Evolutionary conservation across 139 green algal genomes (phyloP).

Genomic region (Desmodesmus armatus): DNA sequence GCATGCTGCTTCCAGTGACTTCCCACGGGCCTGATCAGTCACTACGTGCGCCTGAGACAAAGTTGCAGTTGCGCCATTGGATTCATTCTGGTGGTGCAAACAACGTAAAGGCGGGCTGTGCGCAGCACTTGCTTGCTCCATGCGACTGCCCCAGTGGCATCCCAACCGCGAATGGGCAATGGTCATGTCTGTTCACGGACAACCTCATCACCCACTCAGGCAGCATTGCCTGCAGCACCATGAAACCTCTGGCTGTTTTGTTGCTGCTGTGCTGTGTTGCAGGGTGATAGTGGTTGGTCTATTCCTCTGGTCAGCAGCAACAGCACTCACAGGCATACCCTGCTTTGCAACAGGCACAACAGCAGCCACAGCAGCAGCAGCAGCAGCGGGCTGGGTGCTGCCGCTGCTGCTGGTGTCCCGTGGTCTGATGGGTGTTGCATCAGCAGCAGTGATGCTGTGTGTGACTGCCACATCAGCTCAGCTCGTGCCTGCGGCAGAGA

Average conservation of each 20-base stretch:
- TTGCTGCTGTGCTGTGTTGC: slow-evolving; percentile 4
- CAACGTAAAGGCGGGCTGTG: too few species aligned
- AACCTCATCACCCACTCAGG: too few species aligned
- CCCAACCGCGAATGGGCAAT: not conserved
- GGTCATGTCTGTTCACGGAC: not conserved
- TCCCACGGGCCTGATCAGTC: not conserved
- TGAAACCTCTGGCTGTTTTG: too few species aligned
- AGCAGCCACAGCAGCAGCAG: slow-evolving; percentile 37
- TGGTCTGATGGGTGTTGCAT: slow-evolving; percentile 63
- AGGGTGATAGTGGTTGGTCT: slow-evolving; percentile 67
- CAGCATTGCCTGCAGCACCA: too few species aligned
- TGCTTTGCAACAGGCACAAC: slow-evolving; percentile 1
- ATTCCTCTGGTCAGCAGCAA: slow-evolving; percentile 66
- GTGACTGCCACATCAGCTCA: slow-evolving; percentile 63
- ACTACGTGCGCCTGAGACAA: not conserved
- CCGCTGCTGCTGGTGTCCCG: slow-evolving; percentile 49
- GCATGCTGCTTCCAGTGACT: too few species aligned
- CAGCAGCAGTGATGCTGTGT: slow-evolving; percentile 72
- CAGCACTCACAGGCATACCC: slow-evolving; percentile 38
- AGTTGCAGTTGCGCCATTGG: not conserved
- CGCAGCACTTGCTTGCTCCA: too few species aligned
- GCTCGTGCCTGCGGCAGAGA: slow-evolving; percentile 60
- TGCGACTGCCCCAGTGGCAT: not conserved
- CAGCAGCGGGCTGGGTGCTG: slow-evolving; percentile 21
- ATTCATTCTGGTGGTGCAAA: too few species aligned